Evolutionary conservation across 208 protist genomes (phyloP).

Genomic region (Acanthamoeba healyi): DNA sequence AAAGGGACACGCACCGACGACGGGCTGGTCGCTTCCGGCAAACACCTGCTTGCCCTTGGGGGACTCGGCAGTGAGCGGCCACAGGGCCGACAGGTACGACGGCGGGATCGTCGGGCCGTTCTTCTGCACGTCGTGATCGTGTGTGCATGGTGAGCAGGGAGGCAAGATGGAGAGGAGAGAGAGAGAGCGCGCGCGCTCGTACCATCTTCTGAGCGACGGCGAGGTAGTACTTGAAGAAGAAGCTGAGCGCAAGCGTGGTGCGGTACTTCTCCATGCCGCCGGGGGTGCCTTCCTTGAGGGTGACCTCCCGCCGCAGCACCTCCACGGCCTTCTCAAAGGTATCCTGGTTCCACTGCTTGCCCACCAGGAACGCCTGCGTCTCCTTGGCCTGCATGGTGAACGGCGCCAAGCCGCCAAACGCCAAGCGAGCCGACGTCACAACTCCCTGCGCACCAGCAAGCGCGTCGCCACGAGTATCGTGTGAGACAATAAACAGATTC

Average conservation of each 20-base stretch:
- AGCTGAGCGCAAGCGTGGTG: constrained; percentile 85
- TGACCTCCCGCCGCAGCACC: constrained; percentile 69
- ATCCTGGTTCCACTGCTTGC: constrained; percentile 74
- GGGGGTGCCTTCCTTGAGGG: constrained; percentile 48
- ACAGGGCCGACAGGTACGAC: constrained; percentile 52
- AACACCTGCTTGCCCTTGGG: background rate
- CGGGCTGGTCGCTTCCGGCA: background rate
- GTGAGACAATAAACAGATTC: background rate
- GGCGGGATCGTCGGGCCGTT: constrained; percentile 32
- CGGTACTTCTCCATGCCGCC: constrained; percentile 90
- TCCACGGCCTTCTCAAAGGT: constrained; percentile 56
- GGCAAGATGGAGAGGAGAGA: too few species aligned
- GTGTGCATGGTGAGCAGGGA: background rate
- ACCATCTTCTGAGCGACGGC: constrained; percentile 72
- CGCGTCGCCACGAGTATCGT: background rate
- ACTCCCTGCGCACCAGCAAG: background rate
- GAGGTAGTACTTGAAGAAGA: constrained; percentile 94
- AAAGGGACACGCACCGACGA: background rate
- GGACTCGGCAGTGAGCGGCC: constrained; percentile 39
- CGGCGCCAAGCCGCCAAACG: constrained; percentile 89
- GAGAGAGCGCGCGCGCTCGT: background rate
- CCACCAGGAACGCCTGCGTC: constrained; percentile 82
- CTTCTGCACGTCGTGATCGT: background rate
- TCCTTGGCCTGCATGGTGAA: constrained; percentile 75
- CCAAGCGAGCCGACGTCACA: constrained; percentile 78